phyloP scores from a whole-genome alignment of 495 filamentous ascomycete species.

The Chlorociboria aeruginascens region DNA sequence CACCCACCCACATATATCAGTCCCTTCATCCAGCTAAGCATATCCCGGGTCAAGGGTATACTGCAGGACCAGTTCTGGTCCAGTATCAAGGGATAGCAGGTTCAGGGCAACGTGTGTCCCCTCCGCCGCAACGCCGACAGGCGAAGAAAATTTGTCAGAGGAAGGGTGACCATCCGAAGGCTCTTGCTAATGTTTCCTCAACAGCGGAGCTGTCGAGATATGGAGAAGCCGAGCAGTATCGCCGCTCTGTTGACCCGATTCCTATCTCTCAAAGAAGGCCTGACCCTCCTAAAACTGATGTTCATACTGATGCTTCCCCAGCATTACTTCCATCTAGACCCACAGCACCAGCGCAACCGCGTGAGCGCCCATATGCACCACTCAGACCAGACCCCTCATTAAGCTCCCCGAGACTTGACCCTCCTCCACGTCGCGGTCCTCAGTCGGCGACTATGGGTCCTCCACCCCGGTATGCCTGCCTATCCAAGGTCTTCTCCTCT shows the following conservation, averaged over 20 bases:
- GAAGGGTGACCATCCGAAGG: slow-evolving; percentile 3
- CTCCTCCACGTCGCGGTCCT: background rate
- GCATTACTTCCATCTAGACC: background rate
- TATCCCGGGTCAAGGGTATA: background rate
- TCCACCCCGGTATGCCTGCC: slow-evolving; percentile 5
- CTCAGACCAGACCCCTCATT: background rate
- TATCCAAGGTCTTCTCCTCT: slow-evolving; percentile 1
- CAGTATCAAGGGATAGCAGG: background rate
- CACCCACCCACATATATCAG: background rate
- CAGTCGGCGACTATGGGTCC: slow-evolving; percentile 6
- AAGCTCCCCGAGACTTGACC: background rate
- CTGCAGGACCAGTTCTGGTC: background rate
- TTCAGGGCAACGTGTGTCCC: background rate
- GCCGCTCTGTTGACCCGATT: background rate
- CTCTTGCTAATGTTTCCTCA: background rate
- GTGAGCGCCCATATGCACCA: background rate
- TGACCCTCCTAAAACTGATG: no score
- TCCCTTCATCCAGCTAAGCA: background rate
- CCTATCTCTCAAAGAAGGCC: no score
- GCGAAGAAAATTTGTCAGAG: slow-evolving; percentile 14
- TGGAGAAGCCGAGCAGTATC: background rate
- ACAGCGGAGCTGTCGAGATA: background rate
- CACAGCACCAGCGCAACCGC: background rate
- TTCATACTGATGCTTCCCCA: no score
- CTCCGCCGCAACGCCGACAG: slow-evolving; percentile 7